Evolutionary conservation across 2,329 filamentous ascomycete species (phyloP), one percentile per base, ranked within the genome.

Genomic region (Paramyrothecium roridum): DNA sequence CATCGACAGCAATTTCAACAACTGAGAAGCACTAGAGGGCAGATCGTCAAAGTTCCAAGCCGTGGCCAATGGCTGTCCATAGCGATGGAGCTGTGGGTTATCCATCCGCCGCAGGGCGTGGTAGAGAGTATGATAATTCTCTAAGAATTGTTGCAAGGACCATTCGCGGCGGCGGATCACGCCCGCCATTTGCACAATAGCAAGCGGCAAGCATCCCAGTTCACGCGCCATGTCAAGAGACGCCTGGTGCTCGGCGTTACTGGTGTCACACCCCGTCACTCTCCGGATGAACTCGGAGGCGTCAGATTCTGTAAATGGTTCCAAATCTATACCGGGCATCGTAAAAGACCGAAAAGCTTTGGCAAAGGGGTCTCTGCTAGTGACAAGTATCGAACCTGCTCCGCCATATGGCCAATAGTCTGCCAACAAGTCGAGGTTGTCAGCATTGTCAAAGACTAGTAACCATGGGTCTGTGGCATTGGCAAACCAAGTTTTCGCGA

Each of bases 401-500:
- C 50, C 50, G 13, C 19, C 43, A 8, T 23, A 34, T 23, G 50
- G 50, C 50, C 26, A 12, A 34, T 52, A 52, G 50, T 52, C 33
- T 8, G 33, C 22, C 26, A 52, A 22, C 34, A 52, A 26, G 22
- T 52, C 19, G 19, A 52, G 30, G 34, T 52, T 45, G 33, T 52
- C 50, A 40, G 50, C 50, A 21, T 52, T 52, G 50, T 52, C 50
- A 23, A 52, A 52, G 33, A 52, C 43, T 33, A 52, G 33, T 21
- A 52, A 33, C 30, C 50, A 52, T 37, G 33, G 33, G 16, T 37
- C 33, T 16, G 33, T 37, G 10, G 33, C 33, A 37, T 37, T 37
- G 16, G 33, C 33, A 16, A 37, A 37, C 33, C 33, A 37, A 37
- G 33, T 37, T 37, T 37, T 37, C 33, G 33, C 33, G 33, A 37